phyloP scores from a whole-genome alignment of 1,139 yeast genomes.

The Pichia norvegensis region DNA sequence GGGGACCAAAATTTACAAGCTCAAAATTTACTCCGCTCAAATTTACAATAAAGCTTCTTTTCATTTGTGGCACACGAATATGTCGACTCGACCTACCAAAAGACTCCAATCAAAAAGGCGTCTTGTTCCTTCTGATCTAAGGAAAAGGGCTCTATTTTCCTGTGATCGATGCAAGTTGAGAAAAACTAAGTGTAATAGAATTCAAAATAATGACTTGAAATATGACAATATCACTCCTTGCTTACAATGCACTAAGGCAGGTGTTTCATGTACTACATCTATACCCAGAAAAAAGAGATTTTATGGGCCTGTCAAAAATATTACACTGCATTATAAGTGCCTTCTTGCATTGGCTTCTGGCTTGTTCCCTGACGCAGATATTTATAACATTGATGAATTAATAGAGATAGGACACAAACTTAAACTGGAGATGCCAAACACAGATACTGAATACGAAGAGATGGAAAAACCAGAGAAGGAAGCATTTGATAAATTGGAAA shows the following conservation, averaged over 20 bases:
- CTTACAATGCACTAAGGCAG: constrained; percentile 31
- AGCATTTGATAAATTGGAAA: constrained; percentile 3
- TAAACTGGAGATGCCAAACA: constrained; percentile 33
- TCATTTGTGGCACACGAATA: background rate
- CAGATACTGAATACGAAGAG: constrained; percentile 16
- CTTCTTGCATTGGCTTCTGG: constrained; percentile 32
- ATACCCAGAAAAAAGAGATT: constrained; percentile 33
- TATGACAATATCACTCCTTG: constrained; percentile 35
- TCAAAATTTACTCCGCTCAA: too few species aligned
- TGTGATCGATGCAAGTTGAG: constrained; percentile 40
- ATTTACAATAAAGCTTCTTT: background rate
- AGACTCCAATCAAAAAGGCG: constrained; percentile 24
- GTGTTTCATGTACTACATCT: constrained; percentile 34
- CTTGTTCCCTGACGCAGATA: constrained; percentile 36
- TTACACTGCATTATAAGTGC: constrained; percentile 35
- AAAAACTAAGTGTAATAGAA: constrained; percentile 37
- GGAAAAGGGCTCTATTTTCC: constrained; percentile 35
- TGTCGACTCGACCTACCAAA: background rate
- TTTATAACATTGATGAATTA: constrained; percentile 32
- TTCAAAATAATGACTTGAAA: constrained; percentile 26
- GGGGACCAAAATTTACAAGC: too few species aligned
- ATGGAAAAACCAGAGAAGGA: constrained; percentile 12
- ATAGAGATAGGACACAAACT: constrained; percentile 30
- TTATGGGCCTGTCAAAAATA: constrained; percentile 33
- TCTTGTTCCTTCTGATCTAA: constrained; percentile 30